Conservation (phyloP, 2,329 filamentous ascomycete species). For the Fusarium brevicatenulatum region DNA sequence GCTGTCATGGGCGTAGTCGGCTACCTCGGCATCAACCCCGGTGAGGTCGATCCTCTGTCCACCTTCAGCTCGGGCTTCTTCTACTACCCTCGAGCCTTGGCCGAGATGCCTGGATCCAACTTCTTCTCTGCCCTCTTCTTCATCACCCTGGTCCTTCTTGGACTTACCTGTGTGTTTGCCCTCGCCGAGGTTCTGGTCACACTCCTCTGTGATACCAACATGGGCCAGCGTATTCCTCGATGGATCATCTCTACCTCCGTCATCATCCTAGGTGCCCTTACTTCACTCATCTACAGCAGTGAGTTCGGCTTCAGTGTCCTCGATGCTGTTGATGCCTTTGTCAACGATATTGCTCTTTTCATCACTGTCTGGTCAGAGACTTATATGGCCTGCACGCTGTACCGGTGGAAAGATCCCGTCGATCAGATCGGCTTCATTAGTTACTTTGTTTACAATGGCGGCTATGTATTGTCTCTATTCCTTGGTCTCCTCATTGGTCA, state of each 20-base stretch:
- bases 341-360: constrained; percentile 62
- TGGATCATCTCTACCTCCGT: constrained; percentile 56
- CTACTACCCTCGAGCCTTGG: constrained; percentile 62
- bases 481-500: constrained; percentile 60
- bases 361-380: constrained; percentile 63
- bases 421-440: constrained; percentile 53
- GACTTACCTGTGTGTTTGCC: constrained; percentile 54
- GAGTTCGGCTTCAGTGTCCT: constrained; percentile 64
- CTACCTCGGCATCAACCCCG: constrained; percentile 47
- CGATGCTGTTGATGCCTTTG: constrained; percentile 62
- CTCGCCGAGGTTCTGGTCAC: constrained; percentile 52
- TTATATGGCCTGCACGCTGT: constrained; percentile 60
- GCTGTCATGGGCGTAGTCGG: constrained; percentile 63
- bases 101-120: constrained; percentile 65
- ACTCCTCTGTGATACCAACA: constrained; percentile 42
- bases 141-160: constrained; percentile 63
- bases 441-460: constrained; percentile 56
- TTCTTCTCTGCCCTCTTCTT: constrained; percentile 65
- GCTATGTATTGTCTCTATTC: constrained; percentile 60
- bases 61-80: constrained; percentile 66
- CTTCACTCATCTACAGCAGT: constrained; percentile 64
- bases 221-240: constrained; percentile 51
- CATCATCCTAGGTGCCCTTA: constrained; percentile 57
- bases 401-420: constrained; percentile 58
- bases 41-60: constrained; percentile 47